phyloP scores from a whole-genome alignment of 805 yeast genomes.

The Kluyveromyces siamensis region DNA sequence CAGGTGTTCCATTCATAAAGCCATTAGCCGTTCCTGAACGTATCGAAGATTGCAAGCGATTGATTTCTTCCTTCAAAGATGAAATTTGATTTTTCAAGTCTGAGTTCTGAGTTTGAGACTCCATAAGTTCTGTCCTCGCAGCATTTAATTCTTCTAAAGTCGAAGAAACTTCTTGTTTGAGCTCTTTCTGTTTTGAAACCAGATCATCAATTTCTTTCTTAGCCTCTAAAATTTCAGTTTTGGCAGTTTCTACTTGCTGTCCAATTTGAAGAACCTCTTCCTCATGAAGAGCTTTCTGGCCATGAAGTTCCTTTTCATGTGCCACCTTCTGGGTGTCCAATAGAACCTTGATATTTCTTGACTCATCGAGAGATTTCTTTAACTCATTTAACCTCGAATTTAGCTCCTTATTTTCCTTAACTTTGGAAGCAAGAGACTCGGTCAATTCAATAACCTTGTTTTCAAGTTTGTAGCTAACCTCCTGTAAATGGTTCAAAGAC shows the following conservation, averaged over 20 bases:
- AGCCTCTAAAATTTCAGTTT: slow-evolving; percentile 48
- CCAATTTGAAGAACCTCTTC: slow-evolving; percentile 42
- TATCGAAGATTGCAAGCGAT: slow-evolving; percentile 31
- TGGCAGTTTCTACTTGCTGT: slow-evolving; percentile 45
- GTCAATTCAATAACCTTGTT: slow-evolving; percentile 96
- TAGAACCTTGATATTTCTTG: slow-evolving; percentile 42
- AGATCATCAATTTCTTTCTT: slow-evolving; percentile 51
- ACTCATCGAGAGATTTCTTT: slow-evolving; percentile 43
- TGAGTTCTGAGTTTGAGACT: slow-evolving; percentile 54
- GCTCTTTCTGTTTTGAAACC: slow-evolving; percentile 48
- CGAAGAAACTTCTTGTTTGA: slow-evolving; percentile 53
- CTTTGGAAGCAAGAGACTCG: slow-evolving; percentile 68
- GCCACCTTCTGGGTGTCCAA: slow-evolving; percentile 49
- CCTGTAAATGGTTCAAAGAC: slow-evolving; percentile 81
- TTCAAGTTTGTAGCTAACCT: slow-evolving; percentile 87
- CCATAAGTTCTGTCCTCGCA: slow-evolving; percentile 49
- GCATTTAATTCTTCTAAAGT: slow-evolving; percentile 53
- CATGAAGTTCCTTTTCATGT: slow-evolving; percentile 37
- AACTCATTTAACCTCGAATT: slow-evolving; percentile 48
- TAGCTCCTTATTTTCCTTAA: slow-evolving; percentile 72
- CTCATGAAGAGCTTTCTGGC: slow-evolving; percentile 39
- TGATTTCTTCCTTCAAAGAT: slow-evolving; percentile 39
- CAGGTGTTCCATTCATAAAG: slow-evolving; percentile 27
- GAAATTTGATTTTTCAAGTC: slow-evolving; percentile 55
- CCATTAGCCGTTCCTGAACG: slow-evolving; percentile 21